Percentiles rank a stretch among this genome's conserved stretches.
Conservation (phyloP, 2,329 filamentous ascomycete species). For the Trematosphaeria pertusa region DNA sequence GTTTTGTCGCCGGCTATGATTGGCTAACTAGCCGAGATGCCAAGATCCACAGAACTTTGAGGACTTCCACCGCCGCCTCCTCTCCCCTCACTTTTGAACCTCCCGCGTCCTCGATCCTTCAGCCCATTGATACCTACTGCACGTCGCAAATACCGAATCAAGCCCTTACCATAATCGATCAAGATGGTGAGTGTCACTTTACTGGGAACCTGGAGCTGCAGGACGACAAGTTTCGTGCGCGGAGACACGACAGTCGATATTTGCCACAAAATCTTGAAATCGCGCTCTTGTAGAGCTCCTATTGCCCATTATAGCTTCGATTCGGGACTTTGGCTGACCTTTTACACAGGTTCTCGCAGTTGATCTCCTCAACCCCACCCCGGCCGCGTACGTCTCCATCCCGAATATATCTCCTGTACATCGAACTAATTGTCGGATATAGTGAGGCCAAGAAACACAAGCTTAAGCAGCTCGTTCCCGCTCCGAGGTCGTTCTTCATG, state of each 20-base stretch:
- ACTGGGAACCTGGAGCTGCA: slow-evolving; percentile 13
- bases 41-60: slow-evolving; percentile 5
- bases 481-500: slow-evolving; percentile 99
- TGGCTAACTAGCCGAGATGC: slow-evolving; percentile 4
- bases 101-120: slow-evolving; percentile 43
- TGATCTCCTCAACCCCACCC: slow-evolving; percentile 99
- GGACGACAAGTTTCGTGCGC: slow-evolving; percentile 13
- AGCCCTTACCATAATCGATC: slow-evolving; percentile 44
- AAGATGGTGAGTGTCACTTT: slow-evolving; percentile 47
- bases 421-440: slow-evolving; percentile 34
- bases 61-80: slow-evolving; percentile 5
- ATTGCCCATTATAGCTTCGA: slow-evolving; percentile 17
- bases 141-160: slow-evolving; percentile 33
- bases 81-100: slow-evolving; percentile 33
- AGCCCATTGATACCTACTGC: slow-evolving; percentile 43
- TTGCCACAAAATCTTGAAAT: slow-evolving; percentile 39
- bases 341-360: slow-evolving; percentile 92
- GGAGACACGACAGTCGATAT: slow-evolving; percentile 41
- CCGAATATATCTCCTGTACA: slow-evolving; percentile 12
- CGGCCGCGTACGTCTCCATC: slow-evolving; percentile 67
- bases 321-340: slow-evolving; percentile 21
- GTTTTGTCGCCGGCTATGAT: too few relatives aligned
- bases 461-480: slow-evolving; percentile 98
- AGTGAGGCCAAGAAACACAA: slow-evolving; percentile 99
- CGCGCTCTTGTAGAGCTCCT: slow-evolving; percentile 22